Evolutionary conservation across 768 basidiomycete genomes (phyloP).

Genomic region (Auriscalpium orientale): DNA sequence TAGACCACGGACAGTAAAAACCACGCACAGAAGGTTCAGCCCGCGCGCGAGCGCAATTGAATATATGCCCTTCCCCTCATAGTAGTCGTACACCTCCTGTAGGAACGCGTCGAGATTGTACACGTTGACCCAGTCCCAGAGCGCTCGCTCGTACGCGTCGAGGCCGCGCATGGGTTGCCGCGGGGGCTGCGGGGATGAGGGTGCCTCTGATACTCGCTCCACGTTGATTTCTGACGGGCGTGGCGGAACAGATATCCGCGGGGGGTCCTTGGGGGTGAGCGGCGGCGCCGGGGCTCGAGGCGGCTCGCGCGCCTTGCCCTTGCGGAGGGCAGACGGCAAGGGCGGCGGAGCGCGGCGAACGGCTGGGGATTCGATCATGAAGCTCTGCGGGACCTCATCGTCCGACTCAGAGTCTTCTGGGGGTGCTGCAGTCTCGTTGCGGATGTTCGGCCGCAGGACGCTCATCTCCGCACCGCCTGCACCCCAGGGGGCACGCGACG

Average conservation of each 20-base stretch:
- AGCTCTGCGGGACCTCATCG: slow-evolving; percentile 79
- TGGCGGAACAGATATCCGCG: slow-evolving; percentile 53
- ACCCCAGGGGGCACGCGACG: slow-evolving; percentile 40
- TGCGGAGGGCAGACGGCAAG: slow-evolving; percentile 18
- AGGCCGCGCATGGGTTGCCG: slow-evolving; percentile 57
- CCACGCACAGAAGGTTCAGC: slow-evolving; percentile 87
- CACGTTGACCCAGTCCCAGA: slow-evolving; percentile 99
- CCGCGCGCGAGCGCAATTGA: slow-evolving; percentile 87
- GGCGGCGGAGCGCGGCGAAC: slow-evolving; percentile 19
- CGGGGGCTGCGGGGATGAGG: slow-evolving; percentile 16
- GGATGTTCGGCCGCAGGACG: slow-evolving; percentile 63
- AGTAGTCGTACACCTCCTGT: slow-evolving; percentile 93
- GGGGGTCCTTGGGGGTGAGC: slow-evolving; percentile 14
- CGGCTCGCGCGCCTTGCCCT: slow-evolving; percentile 30
- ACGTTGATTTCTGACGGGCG: slow-evolving; percentile 56
- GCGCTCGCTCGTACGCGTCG: slow-evolving; percentile 80
- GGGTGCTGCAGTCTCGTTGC: slow-evolving; percentile 53
- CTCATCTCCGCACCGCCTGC: slow-evolving; percentile 48
- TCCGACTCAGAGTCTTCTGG: slow-evolving; percentile 56
- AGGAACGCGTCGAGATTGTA: slow-evolving; percentile 94
- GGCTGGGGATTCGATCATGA: slow-evolving; percentile 68
- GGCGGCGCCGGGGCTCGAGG: neutral
- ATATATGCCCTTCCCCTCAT: slow-evolving; percentile 94
- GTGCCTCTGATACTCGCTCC: slow-evolving; percentile 22
- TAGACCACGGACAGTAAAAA: slow-evolving; percentile 14